These are phyloP conservation scores for Phoenix roebelenii DNA, from an alignment of 176 grass and related monocot species.

Conservation along the genomic window DNA sequence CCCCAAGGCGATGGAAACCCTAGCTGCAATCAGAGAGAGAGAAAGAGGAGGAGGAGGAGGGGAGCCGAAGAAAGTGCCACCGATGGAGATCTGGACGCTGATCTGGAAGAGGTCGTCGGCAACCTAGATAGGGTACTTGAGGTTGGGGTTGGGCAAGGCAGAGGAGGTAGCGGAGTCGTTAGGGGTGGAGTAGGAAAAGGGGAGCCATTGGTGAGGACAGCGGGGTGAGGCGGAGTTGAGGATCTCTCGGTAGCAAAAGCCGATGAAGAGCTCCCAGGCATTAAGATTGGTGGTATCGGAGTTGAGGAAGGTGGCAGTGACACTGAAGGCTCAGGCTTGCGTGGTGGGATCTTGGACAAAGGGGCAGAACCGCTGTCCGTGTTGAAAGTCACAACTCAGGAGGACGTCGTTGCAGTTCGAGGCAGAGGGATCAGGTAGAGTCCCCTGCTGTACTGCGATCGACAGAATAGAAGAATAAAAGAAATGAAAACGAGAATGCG, in stretches of 20 bases:
- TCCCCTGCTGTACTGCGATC: no score
- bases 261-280: conserved; percentile 52
- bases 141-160: conserved; percentile 55
- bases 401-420: no score
- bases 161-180: conserved; percentile 34
- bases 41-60: conserved; percentile 12
- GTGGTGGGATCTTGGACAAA: no score
- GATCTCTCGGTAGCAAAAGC: conserved; percentile 56
- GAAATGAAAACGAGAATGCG: no score
- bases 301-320: conserved; percentile 35
- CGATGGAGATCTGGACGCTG: conserved; percentile 30
- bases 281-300: conserved; percentile 45
- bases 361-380: no score
- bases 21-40: conserved; percentile 14
- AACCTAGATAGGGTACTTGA: conserved; percentile 10
- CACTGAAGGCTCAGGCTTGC: no score
- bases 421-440: no score
- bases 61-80: conserved; percentile 60
- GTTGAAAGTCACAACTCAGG: no score
- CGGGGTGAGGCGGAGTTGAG: conserved; percentile 43
- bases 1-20: no score
- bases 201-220: conserved; percentile 50
- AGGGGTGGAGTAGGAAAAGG: conserved; percentile 74
- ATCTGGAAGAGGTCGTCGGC: conserved; percentile 42
- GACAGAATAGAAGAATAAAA: no score